A percentile compares a stretch with the other conserved stretches of the same genome.
Evolutionary conservation across 1,284 basidiomycete genomes (phyloP).

Genomic region (Hemileia vastatrix): DNA sequence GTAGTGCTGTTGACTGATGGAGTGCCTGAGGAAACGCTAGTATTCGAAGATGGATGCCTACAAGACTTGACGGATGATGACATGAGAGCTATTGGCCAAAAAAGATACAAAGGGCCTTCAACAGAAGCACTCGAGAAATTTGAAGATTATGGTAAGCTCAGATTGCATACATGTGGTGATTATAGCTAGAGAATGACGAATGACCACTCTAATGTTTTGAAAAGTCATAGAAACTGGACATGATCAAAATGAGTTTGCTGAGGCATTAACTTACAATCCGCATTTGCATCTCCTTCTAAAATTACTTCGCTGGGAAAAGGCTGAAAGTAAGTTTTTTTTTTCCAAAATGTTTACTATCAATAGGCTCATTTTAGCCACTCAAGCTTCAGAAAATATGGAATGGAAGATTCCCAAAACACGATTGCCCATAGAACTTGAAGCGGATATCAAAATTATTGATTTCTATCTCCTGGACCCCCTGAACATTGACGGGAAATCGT

Average conservation of each 20-base stretch:
- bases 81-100: constrained; percentile 31
- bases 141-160: constrained; percentile 60
- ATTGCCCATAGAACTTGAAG: constrained; percentile 56
- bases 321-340: constrained; percentile 38
- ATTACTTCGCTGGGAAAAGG: constrained; percentile 48
- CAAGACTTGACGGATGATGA: constrained; percentile 48
- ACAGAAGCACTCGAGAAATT: constrained; percentile 62
- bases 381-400: too few relatives aligned
- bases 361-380: too few relatives aligned
- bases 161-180: constrained; percentile 9
- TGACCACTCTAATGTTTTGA: background rate
- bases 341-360: too few relatives aligned
- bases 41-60: constrained; percentile 49
- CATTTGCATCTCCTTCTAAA: constrained; percentile 70
- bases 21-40: constrained; percentile 36
- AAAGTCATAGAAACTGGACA: constrained; percentile 58
- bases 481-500: constrained; percentile 63
- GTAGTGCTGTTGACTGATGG: constrained; percentile 64
- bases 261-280: constrained; percentile 65
- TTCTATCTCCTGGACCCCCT: constrained; percentile 65
- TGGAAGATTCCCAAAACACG: constrained; percentile 68
- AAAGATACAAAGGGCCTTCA: constrained; percentile 52
- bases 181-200: constrained; percentile 9
- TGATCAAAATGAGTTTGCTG: constrained; percentile 58
- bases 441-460: constrained; percentile 59